Percentiles rank a stretch among this genome's conserved stretches.
Conservation (phyloP, 352 stramenopile species). For the Lagenidium giganteum region DNA sequence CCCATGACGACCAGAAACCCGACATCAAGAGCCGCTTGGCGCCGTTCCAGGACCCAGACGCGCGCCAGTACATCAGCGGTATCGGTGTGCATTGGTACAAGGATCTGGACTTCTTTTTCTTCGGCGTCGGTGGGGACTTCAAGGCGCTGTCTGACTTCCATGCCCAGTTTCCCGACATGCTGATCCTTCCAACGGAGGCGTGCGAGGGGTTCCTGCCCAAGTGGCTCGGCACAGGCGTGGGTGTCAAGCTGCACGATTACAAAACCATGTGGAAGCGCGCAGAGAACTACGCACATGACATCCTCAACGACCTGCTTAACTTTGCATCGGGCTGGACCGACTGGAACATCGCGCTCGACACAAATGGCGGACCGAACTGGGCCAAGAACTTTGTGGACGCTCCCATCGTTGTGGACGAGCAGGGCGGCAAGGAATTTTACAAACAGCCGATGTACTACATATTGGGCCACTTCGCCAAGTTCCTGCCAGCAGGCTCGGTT, state of each 20-base stretch:
- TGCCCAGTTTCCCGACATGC: constrained; percentile 51
- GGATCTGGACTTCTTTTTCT: constrained; percentile 44
- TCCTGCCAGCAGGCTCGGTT: constrained; percentile 41
- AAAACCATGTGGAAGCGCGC: constrained; percentile 54
- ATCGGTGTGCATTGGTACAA: constrained; percentile 88
- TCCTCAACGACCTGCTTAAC: constrained; percentile 83
- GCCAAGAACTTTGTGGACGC: constrained; percentile 59
- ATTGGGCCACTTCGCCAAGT: constrained; percentile 72
- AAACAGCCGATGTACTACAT: constrained; percentile 84
- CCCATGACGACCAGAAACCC: constrained; percentile 81
- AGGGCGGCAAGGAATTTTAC: constrained; percentile 55
- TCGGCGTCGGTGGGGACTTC: constrained; percentile 39
- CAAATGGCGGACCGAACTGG: constrained; percentile 69
- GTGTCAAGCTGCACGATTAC: constrained; percentile 35
- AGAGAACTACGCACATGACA: constrained; percentile 80
- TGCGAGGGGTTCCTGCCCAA: constrained; percentile 60
- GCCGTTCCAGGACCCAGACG: constrained; percentile 40
- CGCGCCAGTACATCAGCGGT: constrained; percentile 69
- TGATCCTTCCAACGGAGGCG: constrained; percentile 82
- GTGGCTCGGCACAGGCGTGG: constrained; percentile 36
- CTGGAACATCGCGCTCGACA: constrained; percentile 87
- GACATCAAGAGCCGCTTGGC: constrained; percentile 37
- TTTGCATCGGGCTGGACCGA: constrained; percentile 79
- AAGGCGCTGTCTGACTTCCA: constrained; percentile 46
- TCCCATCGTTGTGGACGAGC: constrained; percentile 65